phyloP scores from a whole-genome alignment of 345 rosid species.

The Boechera stricta region DNA sequence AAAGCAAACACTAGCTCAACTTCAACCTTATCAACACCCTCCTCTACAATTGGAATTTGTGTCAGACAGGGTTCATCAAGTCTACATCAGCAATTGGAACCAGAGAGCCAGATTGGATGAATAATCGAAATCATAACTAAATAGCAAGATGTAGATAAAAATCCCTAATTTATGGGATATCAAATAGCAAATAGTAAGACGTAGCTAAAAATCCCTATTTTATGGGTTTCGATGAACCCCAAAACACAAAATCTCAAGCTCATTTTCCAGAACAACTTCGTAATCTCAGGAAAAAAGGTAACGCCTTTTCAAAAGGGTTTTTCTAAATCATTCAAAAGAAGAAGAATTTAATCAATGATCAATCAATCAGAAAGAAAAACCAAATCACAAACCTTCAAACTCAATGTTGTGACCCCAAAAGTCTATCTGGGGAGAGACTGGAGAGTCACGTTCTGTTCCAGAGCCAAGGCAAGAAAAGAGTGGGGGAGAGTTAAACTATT shows the following conservation, averaged over 20 bases:
- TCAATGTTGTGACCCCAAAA: background rate
- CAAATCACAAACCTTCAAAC: conserved; percentile 34
- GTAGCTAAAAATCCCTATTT: background rate
- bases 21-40: conserved; percentile 15
- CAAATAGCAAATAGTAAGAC: background rate
- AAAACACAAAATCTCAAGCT: background rate
- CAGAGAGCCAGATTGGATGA: conserved; percentile 2
- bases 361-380: background rate
- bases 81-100: background rate
- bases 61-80: background rate
- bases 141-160: background rate
- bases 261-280: conserved; percentile 7
- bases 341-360: background rate
- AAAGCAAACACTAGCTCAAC: conserved; percentile 21
- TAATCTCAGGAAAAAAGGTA: conserved; percentile 12
- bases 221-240: conserved; percentile 1
- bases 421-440: background rate
- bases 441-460: conserved; percentile 24
- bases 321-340: background rate
- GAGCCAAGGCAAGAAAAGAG: conserved; percentile 20
- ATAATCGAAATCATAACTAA: background rate
- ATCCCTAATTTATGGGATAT: background rate
- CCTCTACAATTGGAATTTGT: background rate
- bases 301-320: conserved; percentile 24
- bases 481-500: conserved; percentile 7